phyloP scores from a whole-genome alignment of 169 alveolate species.

The Cryptosporidium viatorum region DNA sequence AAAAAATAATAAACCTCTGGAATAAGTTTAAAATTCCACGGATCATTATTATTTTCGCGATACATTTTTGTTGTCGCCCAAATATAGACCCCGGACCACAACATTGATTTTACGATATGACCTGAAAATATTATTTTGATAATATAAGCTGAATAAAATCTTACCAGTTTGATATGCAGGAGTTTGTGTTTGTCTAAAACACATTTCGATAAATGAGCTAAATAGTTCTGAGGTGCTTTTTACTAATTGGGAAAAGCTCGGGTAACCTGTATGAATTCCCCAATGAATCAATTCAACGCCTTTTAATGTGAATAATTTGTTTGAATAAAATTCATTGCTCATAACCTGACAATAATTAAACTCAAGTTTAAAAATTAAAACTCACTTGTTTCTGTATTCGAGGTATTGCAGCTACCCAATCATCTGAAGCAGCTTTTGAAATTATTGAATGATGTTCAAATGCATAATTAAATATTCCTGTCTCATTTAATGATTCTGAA shows the following conservation, averaged over 20 bases:
- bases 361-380: background rate
- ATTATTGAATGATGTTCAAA: conserved; percentile 27
- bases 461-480: background rate
- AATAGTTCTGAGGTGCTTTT: background rate
- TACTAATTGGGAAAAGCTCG: conserved; percentile 14
- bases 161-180: conserved; percentile 57
- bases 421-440: conserved; percentile 66
- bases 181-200: conserved; percentile 33
- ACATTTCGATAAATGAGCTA: background rate
- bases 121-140: conserved; percentile 1
- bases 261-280: background rate
- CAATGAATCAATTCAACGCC: conserved; percentile 27
- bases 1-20: conserved; percentile 74
- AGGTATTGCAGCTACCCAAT: conserved; percentile 64
- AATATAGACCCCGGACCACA: conserved; percentile 78
- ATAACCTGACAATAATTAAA: background rate
- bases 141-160: background rate
- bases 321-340: conserved; percentile 15
- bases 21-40: conserved; percentile 69
- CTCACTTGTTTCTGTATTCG: conserved; percentile 30
- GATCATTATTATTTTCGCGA: conserved; percentile 32
- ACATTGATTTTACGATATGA: conserved; percentile 49
- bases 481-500: background rate
- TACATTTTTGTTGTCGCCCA: conserved; percentile 79
- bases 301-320: conserved; percentile 1